phyloP scores from a whole-genome alignment of 2,329 filamentous ascomycete genomes.

The Hypoxylon sp. region DNA sequence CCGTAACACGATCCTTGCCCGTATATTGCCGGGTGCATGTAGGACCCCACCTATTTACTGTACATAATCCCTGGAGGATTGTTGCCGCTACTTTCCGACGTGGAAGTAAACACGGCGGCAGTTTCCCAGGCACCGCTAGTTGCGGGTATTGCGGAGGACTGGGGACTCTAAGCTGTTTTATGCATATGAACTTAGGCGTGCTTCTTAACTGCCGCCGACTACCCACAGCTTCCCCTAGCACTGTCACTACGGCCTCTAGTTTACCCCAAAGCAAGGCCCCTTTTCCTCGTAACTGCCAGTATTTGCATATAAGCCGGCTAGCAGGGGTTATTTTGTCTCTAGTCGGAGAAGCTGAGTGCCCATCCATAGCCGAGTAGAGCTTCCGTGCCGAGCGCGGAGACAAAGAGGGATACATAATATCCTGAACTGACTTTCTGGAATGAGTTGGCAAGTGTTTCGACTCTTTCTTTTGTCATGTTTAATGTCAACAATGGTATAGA shows the following conservation, averaged over 20 bases:
- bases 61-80: constrained; percentile 23
- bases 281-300: constrained; percentile 7
- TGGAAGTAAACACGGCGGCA: constrained; percentile 26
- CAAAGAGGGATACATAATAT: not conserved
- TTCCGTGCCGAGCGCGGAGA: constrained; percentile 47
- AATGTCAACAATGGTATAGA: not conserved
- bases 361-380: constrained; percentile 48
- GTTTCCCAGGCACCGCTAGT: constrained; percentile 16
- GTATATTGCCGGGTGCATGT: constrained; percentile 18
- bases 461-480: constrained; percentile 18
- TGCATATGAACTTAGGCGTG: not conserved
- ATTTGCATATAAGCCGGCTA: constrained; percentile 13
- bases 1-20: not conserved
- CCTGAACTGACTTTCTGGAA: not conserved
- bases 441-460: constrained; percentile 4
- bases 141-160: not conserved
- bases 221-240: not conserved
- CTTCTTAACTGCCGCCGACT: constrained; percentile 17
- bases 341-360: constrained; percentile 29
- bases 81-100: constrained; percentile 47
- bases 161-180: not conserved
- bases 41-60: constrained; percentile 11
- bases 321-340: constrained; percentile 6
- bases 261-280: constrained; percentile 21
- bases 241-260: constrained; percentile 21